Conservation (phyloP, 2,329 filamentous ascomycete genomes). For the Rutstroemia sydowiana region DNA sequence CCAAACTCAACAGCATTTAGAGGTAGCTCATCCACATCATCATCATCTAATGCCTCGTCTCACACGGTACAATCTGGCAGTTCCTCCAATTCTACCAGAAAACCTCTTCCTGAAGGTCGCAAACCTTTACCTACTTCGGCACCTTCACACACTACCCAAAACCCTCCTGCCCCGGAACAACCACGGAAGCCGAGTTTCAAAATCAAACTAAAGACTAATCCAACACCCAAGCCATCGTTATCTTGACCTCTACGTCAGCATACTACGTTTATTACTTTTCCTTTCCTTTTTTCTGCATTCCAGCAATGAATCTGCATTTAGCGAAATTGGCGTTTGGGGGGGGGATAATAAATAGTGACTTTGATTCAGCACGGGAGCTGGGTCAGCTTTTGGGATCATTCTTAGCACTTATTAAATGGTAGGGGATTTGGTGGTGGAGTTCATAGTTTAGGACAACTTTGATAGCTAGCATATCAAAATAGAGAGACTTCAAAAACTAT, state of each 20-base stretch:
- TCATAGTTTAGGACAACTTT: background rate
- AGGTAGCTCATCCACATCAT: conserved; percentile 8
- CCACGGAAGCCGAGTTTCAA: background rate
- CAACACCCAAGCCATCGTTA: background rate
- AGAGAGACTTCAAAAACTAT: no score
- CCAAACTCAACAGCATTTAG: conserved; percentile 15
- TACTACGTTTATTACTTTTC: background rate
- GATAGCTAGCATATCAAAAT: background rate
- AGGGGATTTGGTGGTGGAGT: background rate
- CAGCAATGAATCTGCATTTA: background rate
- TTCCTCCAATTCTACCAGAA: conserved; percentile 11
- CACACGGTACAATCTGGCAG: conserved; percentile 2
- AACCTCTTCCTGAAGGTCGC: conserved; percentile 16
- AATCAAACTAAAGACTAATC: background rate
- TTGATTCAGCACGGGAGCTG: no score
- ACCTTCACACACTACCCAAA: background rate
- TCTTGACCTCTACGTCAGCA: background rate
- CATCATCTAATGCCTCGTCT: conserved; percentile 11
- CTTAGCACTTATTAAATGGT: background rate
- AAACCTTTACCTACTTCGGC: conserved; percentile 13
- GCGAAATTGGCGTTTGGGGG: background rate
- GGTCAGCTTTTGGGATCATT: no score
- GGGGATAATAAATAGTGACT: background rate
- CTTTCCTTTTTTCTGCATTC: background rate
- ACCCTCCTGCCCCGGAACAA: background rate